Base-by-base conservation (phyloP, 208 protist species). In the Acanthamoeba triangularis region DNA sequence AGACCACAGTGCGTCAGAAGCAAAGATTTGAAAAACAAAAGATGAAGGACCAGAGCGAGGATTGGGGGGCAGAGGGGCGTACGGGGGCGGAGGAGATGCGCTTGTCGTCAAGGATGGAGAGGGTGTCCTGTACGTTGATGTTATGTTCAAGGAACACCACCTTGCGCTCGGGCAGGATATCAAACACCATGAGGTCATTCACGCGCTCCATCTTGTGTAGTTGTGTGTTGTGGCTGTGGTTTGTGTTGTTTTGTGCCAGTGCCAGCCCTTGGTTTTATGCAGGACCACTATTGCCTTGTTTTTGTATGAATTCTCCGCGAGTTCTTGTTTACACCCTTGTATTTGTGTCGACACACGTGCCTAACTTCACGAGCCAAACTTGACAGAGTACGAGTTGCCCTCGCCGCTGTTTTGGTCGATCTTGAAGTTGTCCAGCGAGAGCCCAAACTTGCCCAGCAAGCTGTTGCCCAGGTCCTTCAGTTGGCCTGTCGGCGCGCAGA, bases 341-440 rank as follows among this genome's bases (percentile, higher is more conserved):
- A 54, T 54, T 54, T 54, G 61, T 37, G 30, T 72, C 30, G n/a
- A 72, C 30, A 72, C 33, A 41, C 28, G 30, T 20, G 37, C 69
- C 6, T 14, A 13, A 37, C 33, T 2, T 13, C 65, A 74, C 47
- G 1, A 47, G n/a, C 69, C 69, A 93, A 99, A 99, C 20, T 99
- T 98, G 97, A 99, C 98, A 35, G 98, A 99, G 95, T 99, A 99
- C 37, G 37, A 41, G 37, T 41, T 41, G 44, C 97, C 97, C 20
- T 99, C 99, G 11, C 97, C 98, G 69, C 97, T 97, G 96, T 99
- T 99, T 96, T 99, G 99, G 84, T 99, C 98, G 78, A 99, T 98
- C 97, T 99, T 98, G 96, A 99, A 99, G 97, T 99, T 99, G 90
- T 99, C 99, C 20, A 98, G 99, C 4, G 98, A 99, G 20, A 99